Evolutionary conservation across 1,284 basidiomycete genomes (phyloP).

Genomic region (Ceratobasidium sp.): DNA sequence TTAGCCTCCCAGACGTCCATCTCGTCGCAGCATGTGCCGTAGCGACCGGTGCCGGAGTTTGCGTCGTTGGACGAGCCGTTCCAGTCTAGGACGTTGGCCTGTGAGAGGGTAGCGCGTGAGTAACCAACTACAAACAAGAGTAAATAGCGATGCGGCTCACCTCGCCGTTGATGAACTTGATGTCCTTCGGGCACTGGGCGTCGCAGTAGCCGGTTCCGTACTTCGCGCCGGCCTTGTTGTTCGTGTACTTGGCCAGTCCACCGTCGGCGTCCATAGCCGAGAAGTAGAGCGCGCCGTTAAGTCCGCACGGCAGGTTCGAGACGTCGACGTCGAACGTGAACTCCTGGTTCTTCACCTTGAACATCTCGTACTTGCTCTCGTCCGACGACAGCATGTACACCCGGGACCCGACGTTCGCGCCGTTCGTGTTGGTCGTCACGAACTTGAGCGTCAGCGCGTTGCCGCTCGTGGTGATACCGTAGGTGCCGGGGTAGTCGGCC

Average conservation of each 20-base stretch:
- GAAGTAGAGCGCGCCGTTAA: constrained; percentile 68
- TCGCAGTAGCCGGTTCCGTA: constrained; percentile 72
- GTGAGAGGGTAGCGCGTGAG: not conserved
- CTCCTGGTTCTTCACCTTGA: constrained; percentile 68
- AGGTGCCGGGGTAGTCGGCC: constrained; percentile 66
- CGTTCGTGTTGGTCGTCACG: constrained; percentile 59
- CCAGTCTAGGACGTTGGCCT: constrained; percentile 48
- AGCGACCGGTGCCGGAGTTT: constrained; percentile 49
- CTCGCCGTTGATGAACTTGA: constrained; percentile 66
- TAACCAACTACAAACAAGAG: not conserved
- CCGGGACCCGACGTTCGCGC: constrained; percentile 67
- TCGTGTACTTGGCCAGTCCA: constrained; percentile 63
- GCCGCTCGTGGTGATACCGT: constrained; percentile 64
- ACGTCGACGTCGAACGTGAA: constrained; percentile 72
- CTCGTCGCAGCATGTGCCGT: constrained; percentile 50
- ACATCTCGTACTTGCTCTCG: constrained; percentile 64
- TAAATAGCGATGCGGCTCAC: constrained; percentile 51
- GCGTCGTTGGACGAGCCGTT: constrained; percentile 36
- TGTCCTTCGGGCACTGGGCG: constrained; percentile 66
- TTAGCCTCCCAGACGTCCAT: constrained; percentile 59
- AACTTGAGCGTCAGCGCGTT: constrained; percentile 66
- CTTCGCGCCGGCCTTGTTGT: constrained; percentile 70
- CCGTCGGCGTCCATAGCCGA: constrained; percentile 69
- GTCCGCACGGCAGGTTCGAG: constrained; percentile 67
- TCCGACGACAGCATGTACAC: constrained; percentile 66